These are phyloP conservation scores for Didymella exigua DNA, from an alignment of 2,329 filamentous ascomycete genomes.

Conservation along the genomic window DNA sequence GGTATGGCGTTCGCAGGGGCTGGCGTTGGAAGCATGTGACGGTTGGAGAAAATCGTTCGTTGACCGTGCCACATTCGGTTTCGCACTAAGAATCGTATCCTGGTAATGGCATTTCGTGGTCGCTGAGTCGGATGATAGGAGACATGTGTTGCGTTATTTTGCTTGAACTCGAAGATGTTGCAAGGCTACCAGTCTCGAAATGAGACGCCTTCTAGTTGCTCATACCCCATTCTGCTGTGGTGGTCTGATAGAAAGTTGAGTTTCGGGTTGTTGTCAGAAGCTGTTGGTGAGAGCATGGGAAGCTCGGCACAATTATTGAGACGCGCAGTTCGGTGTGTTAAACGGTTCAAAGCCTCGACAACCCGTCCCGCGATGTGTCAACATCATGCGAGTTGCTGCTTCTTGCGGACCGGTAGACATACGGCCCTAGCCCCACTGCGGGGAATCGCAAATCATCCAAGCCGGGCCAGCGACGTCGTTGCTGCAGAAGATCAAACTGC, in stretches of 20 bases:
- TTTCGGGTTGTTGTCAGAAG: background rate
- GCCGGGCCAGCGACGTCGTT: background rate
- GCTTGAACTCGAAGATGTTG: no score
- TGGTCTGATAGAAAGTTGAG: background rate
- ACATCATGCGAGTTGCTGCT: slow-evolving; percentile 2
- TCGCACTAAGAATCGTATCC: background rate
- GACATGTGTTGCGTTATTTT: background rate
- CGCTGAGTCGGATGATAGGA: slow-evolving; percentile 1
- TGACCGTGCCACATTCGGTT: slow-evolving; percentile 5
- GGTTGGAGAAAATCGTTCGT: background rate
- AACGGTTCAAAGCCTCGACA: background rate
- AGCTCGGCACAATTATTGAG: slow-evolving; percentile 1
- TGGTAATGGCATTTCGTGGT: slow-evolving; percentile 1
- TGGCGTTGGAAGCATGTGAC: background rate
- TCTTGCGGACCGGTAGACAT: slow-evolving; percentile 4
- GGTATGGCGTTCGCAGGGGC: slow-evolving; percentile 1
- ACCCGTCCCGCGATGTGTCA: slow-evolving; percentile 12
- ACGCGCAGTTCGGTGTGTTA: background rate
- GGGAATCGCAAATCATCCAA: slow-evolving; percentile 16
- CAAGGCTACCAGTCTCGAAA: background rate
- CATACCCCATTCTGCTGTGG: background rate
- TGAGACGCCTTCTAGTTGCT: background rate
- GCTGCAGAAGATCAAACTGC: background rate
- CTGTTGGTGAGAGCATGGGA: background rate
- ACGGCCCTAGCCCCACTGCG: slow-evolving; percentile 13